Evolutionary conservation across 495 filamentous ascomycete species (phyloP).

Genomic region (Podospora appendiculata): DNA sequence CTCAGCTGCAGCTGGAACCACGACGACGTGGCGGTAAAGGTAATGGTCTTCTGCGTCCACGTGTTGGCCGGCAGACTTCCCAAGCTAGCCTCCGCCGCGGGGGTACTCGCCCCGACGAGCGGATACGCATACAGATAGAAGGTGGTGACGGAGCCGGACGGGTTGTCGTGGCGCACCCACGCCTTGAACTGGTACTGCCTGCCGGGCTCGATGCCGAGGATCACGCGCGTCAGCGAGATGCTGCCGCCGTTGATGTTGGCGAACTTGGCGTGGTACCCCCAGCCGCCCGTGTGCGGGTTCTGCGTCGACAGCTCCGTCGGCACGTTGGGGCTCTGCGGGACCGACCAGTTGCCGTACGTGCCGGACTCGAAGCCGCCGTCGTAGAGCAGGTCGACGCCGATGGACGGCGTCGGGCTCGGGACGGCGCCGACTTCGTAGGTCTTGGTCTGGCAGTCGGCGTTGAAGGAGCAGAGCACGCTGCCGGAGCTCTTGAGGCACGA

Average conservation of each 20-base stretch:
- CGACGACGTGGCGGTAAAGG: background rate
- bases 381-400: slow-evolving; percentile 1
- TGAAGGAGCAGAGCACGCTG: background rate
- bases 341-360: slow-evolving; percentile 1
- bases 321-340: background rate
- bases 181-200: background rate
- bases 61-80: background rate
- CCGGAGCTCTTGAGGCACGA: slow-evolving; percentile 1
- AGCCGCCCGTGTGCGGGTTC: background rate
- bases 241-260: background rate
- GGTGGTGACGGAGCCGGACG: background rate
- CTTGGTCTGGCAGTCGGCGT: background rate
- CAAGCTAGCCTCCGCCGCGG: background rate
- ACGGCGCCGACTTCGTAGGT: background rate
- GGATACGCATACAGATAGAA: slow-evolving; percentile 1
- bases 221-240: background rate
- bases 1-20: background rate
- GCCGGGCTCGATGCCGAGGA: background rate
- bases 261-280: background rate
- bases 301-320: background rate
- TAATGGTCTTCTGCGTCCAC: background rate
- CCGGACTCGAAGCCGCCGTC: slow-evolving; percentile 5
- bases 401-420: background rate
- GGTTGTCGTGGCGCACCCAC: background rate
- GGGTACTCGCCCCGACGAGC: background rate